Evolutionary conservation across 768 basidiomycete genomes (phyloP).

Genomic region (Amyloporia xantha): DNA sequence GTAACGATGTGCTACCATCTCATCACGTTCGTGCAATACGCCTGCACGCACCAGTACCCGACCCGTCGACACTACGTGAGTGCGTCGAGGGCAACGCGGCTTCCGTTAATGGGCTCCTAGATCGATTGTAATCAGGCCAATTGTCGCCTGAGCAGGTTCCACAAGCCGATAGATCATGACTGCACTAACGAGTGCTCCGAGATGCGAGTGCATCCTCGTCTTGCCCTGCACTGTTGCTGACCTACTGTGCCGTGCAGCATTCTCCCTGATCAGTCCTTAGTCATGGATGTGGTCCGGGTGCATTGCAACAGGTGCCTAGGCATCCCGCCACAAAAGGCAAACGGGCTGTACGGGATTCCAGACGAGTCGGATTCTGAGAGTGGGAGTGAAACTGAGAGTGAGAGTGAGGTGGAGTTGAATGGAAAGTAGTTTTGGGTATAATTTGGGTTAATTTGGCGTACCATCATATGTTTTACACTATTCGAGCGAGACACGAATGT

Average conservation of each 20-base stretch:
- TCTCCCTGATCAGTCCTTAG: slow-evolving; percentile 9
- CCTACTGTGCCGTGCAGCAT: neutral
- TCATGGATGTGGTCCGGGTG: slow-evolving; percentile 7
- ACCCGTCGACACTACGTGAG: slow-evolving; percentile 6
- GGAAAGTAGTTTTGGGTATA: no score
- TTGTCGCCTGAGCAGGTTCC: slow-evolving; percentile 9
- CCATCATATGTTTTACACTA: no score
- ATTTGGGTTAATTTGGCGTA: no score
- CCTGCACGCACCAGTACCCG: slow-evolving; percentile 8
- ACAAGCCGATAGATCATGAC: slow-evolving; percentile 3
- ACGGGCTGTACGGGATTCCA: no score
- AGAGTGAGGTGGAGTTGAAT: no score
- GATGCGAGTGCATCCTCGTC: neutral
- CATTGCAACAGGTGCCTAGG: slow-evolving; percentile 2
- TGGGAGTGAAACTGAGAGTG: no score
- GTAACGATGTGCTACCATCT: slow-evolving; percentile 1
- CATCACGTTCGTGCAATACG: slow-evolving; percentile 8
- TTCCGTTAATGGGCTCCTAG: neutral
- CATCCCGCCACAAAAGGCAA: neutral
- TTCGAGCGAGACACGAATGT: no score
- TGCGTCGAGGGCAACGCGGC: neutral
- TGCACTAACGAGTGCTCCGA: slow-evolving; percentile 6
- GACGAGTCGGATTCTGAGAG: no score
- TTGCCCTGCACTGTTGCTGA: neutral
- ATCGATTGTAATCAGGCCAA: slow-evolving; percentile 3